Evolutionary conservation across 2,329 filamentous ascomycete genomes (phyloP), one percentile per base, ranked within the genome.

Genomic region (Huntiella abstrusa): DNA sequence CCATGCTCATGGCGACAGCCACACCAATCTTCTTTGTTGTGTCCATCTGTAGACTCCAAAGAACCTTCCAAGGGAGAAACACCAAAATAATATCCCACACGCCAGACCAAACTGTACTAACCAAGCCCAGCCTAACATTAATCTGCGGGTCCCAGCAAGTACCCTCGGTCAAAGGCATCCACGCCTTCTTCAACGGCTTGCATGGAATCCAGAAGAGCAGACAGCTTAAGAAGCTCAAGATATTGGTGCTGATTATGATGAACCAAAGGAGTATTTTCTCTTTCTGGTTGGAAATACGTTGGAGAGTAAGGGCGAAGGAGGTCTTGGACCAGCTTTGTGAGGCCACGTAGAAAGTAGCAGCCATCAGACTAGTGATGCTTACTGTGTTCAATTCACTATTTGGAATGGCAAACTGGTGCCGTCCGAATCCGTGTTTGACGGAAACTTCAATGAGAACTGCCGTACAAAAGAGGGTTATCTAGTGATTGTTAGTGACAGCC

Each of bases 241-340:
- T 41, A 51, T 57, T 57, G 39, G 54, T 52, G 3, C 50, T 51
- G 28, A 52, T 37, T 37, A 57, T 54, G 41, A 55, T 49, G 48
- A 53, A 52, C 57, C 57, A 59, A 33, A 59, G 50, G 16, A 55
- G 19, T 6, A 41, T 41, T 38, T 49, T 52, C 51, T 56, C 55
- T 49, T 53, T 53, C 12, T 41, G 47, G n/a, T 55, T 51, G 10
- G 45, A 45, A 13, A 57, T 52, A 34, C 57, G 57, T 33, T 59
- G 51, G 13, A 60, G 50, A 28, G 55, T 57, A 37, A 57, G 36
- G 28, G 54, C 54, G 41, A 59, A 57, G 1, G 56, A 57, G 1
- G 55, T 56, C 50, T 48, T 48, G 45, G 53, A 53, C 48, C 53
- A 52, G 33, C 51, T 40, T 34, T 49, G 47, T 17, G 41, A 39